These are phyloP conservation scores for Xylaria sp. DNA, from an alignment of 2,329 filamentous ascomycete species.

Conservation along the genomic window DNA sequence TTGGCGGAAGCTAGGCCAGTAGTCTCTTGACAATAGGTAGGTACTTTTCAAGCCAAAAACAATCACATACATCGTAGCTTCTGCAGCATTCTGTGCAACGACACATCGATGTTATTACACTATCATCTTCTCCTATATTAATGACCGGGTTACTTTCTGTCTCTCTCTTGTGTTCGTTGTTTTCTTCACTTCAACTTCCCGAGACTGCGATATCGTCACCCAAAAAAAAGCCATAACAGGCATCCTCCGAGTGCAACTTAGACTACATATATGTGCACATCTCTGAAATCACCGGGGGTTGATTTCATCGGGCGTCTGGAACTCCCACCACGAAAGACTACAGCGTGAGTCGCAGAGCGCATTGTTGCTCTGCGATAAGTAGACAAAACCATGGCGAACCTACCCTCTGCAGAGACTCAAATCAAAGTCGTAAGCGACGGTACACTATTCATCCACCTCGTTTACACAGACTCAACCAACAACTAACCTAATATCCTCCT, in stretches of 20 bases:
- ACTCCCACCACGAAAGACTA: neutral
- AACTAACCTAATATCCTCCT: constrained; percentile 13
- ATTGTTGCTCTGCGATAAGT: neutral
- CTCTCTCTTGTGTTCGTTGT: neutral
- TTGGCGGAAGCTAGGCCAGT: neutral
- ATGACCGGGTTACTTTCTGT: neutral
- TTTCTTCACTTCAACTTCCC: neutral
- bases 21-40: no score
- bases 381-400: constrained; percentile 38
- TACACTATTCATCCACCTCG: constrained; percentile 35
- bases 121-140: neutral
- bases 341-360: constrained; percentile 6
- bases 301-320: neutral
- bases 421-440: constrained; percentile 52
- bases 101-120: neutral
- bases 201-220: neutral
- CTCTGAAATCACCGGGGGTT: no score
- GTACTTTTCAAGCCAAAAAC: no score
- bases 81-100: neutral
- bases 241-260: neutral
- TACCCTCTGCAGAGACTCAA: constrained; percentile 45
- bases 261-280: constrained; percentile 1
- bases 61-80: neutral
- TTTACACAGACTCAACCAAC: neutral
- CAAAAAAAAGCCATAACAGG: neutral